Percentiles rank a stretch among this genome's conserved stretches.
phyloP scores from a whole-genome alignment of 192 early-diverging fungal genomes.

The Chytriomyces confervae region DNA sequence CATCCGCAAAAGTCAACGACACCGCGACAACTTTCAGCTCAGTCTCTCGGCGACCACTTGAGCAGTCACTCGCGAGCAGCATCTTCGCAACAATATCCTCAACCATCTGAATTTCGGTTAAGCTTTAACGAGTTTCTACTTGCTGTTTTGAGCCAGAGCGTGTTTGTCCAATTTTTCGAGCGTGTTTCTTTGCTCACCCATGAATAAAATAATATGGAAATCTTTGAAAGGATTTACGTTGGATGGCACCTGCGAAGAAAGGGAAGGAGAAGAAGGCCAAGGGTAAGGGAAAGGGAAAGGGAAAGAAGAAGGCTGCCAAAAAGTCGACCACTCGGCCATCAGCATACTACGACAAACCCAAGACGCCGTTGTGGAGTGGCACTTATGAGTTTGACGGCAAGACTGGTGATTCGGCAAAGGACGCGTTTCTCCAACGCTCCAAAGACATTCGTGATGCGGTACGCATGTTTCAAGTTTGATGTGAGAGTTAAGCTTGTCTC shows the following conservation, averaged over 20 bases:
- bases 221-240: slow-evolving; percentile 11
- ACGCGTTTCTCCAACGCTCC: slow-evolving; percentile 10
- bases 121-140: slow-evolving; percentile 66
- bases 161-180: slow-evolving; percentile 68
- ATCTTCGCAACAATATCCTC: not conserved
- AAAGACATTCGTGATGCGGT: slow-evolving; percentile 18
- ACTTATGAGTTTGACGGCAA: slow-evolving; percentile 17
- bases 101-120: slow-evolving; percentile 41
- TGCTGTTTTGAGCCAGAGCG: slow-evolving; percentile 60
- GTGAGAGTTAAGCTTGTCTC: not conserved
- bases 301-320: slow-evolving; percentile 5
- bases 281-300: slow-evolving; percentile 17
- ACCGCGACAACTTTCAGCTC: not conserved
- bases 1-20: not conserved
- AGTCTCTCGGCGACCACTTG: not conserved
- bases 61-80: slow-evolving; percentile 8
- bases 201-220: not conserved
- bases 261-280: slow-evolving; percentile 25
- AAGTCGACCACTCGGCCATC: not conserved
- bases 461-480: not conserved
- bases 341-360: slow-evolving; percentile 4
- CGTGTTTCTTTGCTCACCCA: not conserved
- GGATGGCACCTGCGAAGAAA: not conserved
- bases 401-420: slow-evolving; percentile 19
- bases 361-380: not conserved